Evolutionary conservation across 495 filamentous ascomycete species (phyloP).

Genomic region (Penicillium canariense): DNA sequence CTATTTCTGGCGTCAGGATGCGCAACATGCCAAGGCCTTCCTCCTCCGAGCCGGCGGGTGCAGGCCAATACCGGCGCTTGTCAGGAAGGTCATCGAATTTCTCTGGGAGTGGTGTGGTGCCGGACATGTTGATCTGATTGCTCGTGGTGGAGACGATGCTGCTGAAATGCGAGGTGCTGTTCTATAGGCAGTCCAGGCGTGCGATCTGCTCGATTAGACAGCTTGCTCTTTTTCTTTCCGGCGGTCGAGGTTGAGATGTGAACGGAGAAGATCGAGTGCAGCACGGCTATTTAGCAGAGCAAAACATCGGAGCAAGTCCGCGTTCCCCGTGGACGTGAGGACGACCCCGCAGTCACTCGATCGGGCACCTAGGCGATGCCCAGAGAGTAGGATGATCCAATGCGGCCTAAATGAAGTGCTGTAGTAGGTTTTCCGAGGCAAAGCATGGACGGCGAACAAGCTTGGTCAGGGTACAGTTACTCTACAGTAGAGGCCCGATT

Average conservation of each 20-base stretch:
- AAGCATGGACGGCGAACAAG: neutral
- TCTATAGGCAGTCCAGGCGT: neutral
- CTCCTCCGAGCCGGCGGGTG: slow-evolving; percentile 38
- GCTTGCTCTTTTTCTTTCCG: neutral
- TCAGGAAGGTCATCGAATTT: slow-evolving; percentile 50
- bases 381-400: neutral
- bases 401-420: neutral
- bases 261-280: neutral
- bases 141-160: neutral
- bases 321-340: neutral
- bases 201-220: neutral
- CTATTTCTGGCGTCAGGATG: slow-evolving; percentile 48
- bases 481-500: too few species aligned
- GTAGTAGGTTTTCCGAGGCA: neutral
- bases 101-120: slow-evolving; percentile 29
- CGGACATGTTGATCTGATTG: slow-evolving; percentile 21
- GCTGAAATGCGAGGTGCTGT: neutral
- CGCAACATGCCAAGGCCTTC: slow-evolving; percentile 55
- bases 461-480: neutral
- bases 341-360: neutral
- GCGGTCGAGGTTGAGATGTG: neutral
- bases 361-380: neutral
- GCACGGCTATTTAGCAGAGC: neutral
- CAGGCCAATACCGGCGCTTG: slow-evolving; percentile 50
- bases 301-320: slow-evolving; percentile 3